phyloP scores from a whole-genome alignment of 805 yeast species.

The Debaryomyces prosopidis region DNA sequence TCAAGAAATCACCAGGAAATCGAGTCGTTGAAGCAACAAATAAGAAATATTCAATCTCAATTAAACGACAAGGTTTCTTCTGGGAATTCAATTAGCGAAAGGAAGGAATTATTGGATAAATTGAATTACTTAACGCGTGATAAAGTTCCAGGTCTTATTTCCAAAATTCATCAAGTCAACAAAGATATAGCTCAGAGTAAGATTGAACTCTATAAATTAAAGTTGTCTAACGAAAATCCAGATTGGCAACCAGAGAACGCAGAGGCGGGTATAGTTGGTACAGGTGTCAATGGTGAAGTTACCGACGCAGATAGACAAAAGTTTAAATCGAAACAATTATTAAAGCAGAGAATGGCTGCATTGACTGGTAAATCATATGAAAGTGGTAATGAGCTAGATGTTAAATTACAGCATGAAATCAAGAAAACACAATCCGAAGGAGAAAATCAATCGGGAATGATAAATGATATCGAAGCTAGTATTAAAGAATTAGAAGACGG shows the following conservation, averaged over 20 bases:
- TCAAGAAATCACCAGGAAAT: conserved; percentile 54
- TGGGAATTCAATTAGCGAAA: conserved; percentile 44
- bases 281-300: conserved; percentile 84
- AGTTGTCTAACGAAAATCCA: conserved; percentile 64
- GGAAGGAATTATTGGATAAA: conserved; percentile 52
- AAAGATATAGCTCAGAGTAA: conserved; percentile 66
- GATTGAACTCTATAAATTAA: conserved; percentile 59
- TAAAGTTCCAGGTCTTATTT: conserved; percentile 69
- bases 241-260: conserved; percentile 45
- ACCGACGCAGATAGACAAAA: conserved; percentile 82
- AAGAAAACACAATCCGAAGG: conserved; percentile 54
- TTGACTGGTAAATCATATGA: conserved; percentile 68
- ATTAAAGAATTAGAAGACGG: conserved; percentile 63
- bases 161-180: conserved; percentile 63
- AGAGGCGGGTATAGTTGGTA: conserved; percentile 57
- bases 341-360: conserved; percentile 89
- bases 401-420: conserved; percentile 51
- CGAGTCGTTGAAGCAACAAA: conserved; percentile 62
- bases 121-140: conserved; percentile 63
- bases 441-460: conserved; percentile 55
- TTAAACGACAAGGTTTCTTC: conserved; percentile 25
- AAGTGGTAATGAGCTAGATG: conserved; percentile 53
- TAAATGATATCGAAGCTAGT: conserved; percentile 71
- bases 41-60: conserved; percentile 47
- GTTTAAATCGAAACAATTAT: conserved; percentile 74